Evolutionary conservation across 257 asterid species (phyloP), one percentile per base, ranked within the genome.

Genomic region (Salvia miltiorrhiza): DNA sequence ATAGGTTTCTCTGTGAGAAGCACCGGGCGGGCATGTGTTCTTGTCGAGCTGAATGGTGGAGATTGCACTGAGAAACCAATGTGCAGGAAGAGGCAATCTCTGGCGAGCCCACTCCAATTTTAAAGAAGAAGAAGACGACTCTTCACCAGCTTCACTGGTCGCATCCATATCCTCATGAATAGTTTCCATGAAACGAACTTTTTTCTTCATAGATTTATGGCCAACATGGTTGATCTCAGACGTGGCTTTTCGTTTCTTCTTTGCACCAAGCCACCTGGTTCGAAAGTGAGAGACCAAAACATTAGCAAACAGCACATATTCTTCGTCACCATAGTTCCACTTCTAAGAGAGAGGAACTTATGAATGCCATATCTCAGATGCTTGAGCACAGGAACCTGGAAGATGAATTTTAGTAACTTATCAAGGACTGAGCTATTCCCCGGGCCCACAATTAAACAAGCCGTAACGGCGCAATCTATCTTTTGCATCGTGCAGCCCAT

Each of bases 61-160:
- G 70, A 93, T 83, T 59, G 99, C 85, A 83, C 99, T 93, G 35
- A 94, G 95, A 83, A 87, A 89, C 97, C 99, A 94, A 71, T 85
- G 87, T 21, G 63, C 66, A 37, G 99, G 99, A 79, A 94, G 95
- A 77, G 95, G 97, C 83, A 91, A 72, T 74, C 92, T 82, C 82
- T 94, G 99, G 78, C 70, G 72, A 41, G 97, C 96, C 97, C 99
- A 91, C 79, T 87, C 96, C 50, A 54, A 69, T 41, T 52, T 77
- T 80, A 93, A 78, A 65, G 92, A 79, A 60, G 81, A 78, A 67
- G 92, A 79, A 60, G 81, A 81, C 19, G 79, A 63, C 63, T 30
- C 79, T 68, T 78, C 73, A 56, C 60, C 74, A 53, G 44, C 44
- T 17, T 12, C 7, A 9, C 37, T 65, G 59, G 78, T 74, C 66